Conservation (phyloP, 2,329 filamentous ascomycete species). For the Fulvia fulva region DNA sequence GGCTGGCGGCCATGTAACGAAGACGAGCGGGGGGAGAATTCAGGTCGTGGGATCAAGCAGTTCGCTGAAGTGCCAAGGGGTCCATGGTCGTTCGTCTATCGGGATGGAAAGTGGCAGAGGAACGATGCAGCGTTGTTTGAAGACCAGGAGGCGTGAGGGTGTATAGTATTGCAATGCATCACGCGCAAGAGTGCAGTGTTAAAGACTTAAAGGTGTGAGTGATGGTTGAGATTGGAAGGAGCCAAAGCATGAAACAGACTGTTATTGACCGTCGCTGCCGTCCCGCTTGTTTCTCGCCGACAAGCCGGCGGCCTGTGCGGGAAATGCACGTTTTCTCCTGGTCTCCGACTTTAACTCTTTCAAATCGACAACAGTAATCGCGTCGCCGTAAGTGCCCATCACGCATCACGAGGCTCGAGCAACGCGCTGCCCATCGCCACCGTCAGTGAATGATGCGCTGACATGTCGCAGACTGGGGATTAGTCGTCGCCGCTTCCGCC, state of each 20-base stretch:
- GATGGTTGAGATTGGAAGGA: background rate
- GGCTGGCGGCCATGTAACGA: background rate
- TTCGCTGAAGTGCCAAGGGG: background rate
- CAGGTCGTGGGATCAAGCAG: background rate
- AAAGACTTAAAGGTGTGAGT: too few relatives aligned
- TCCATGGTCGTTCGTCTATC: background rate
- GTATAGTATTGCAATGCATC: background rate
- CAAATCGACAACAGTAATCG: background rate
- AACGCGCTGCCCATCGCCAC: background rate
- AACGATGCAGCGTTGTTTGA: background rate
- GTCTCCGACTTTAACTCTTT: background rate
- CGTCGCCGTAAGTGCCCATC: background rate
- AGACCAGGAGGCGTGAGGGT: background rate
- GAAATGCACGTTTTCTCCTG: background rate
- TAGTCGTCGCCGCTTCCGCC: background rate
- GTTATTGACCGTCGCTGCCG: background rate
- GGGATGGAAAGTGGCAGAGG: background rate
- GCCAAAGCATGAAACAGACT: background rate
- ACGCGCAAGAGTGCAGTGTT: too few relatives aligned
- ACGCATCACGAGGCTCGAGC: too few relatives aligned
- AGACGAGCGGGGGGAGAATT: background rate
- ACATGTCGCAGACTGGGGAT: background rate
- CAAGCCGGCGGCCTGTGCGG: background rate
- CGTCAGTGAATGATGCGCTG: background rate
- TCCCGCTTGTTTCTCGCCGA: too few relatives aligned